Conservation (phyloP, 495 filamentous ascomycete species). For the Tuber indicum region DNA sequence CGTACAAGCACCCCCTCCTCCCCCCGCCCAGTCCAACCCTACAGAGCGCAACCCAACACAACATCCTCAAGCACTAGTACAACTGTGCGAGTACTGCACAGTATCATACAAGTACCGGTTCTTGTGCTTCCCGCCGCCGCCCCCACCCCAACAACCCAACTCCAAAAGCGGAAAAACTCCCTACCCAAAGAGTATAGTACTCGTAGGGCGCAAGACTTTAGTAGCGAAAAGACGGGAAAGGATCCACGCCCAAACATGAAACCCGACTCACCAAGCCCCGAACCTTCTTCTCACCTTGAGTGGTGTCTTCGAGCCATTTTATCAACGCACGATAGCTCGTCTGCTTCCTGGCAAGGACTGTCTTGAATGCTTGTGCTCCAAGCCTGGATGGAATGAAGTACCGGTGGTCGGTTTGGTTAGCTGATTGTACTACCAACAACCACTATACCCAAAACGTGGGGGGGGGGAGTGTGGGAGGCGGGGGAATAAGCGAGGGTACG, state of each 20-base stretch:
- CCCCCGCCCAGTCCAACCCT: no score
- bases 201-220: slow-evolving; percentile 5
- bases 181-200: background rate
- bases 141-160: background rate
- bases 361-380: slow-evolving; percentile 58
- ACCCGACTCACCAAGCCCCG: slow-evolving; percentile 14
- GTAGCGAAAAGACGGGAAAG: slow-evolving; percentile 27
- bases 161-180: background rate
- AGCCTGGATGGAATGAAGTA: slow-evolving; percentile 46
- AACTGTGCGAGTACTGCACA: no score
- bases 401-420: background rate
- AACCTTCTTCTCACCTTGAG: slow-evolving; percentile 9
- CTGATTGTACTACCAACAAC: background rate
- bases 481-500: slow-evolving; percentile 25
- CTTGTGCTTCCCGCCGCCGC: background rate
- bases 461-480: background rate
- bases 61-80: no score
- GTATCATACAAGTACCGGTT: background rate
- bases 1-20: no score
- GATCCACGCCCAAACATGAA: slow-evolving; percentile 16
- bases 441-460: background rate
- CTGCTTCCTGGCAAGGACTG: slow-evolving; percentile 62
- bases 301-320: slow-evolving; percentile 51
- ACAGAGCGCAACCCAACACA: background rate
- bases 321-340: slow-evolving; percentile 56